phyloP scores from a whole-genome alignment of 169 alveolate species.

The Cardiosporidium cionae region DNA sequence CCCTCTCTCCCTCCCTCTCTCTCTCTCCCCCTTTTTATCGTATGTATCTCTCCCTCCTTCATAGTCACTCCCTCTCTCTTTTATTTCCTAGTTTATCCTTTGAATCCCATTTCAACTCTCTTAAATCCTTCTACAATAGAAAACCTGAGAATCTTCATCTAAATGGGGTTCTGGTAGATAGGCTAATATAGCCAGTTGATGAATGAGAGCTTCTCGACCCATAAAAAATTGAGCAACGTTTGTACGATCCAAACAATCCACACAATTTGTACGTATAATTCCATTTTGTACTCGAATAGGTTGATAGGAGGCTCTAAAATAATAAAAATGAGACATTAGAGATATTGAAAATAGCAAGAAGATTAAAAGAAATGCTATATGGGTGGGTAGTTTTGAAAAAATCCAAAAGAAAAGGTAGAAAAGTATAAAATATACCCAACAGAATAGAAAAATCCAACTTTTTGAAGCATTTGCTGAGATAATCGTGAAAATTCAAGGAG shows the following conservation, averaged over 20 bases:
- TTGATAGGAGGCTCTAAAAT: background rate
- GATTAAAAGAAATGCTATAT: background rate
- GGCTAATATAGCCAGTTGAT: background rate
- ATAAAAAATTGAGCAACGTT: slow-evolving; percentile 46
- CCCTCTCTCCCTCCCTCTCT: too few species aligned
- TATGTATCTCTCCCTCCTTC: too few species aligned
- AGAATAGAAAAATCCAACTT: background rate
- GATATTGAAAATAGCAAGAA: too few species aligned
- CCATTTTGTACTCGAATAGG: slow-evolving; percentile 70
- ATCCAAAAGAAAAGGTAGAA: background rate
- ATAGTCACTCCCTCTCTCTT: too few species aligned
- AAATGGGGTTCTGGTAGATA: background rate
- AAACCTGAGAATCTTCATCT: background rate
- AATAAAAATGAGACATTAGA: slow-evolving; percentile 55
- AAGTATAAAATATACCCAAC: background rate
- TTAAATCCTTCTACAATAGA: too few species aligned
- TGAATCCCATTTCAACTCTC: too few species aligned
- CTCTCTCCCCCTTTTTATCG: too few species aligned
- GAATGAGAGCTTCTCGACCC: slow-evolving; percentile 1
- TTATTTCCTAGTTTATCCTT: too few species aligned
- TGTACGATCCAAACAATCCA: slow-evolving; percentile 96
- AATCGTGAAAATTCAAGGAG: background rate
- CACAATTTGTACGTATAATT: slow-evolving; percentile 88
- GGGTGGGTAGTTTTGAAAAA: background rate
- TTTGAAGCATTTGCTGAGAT: background rate